Percentiles rank a stretch among this genome's conserved stretches.
Conservation (phyloP, 768 basidiomycete genomes). For the Mycena vulgaris region DNA sequence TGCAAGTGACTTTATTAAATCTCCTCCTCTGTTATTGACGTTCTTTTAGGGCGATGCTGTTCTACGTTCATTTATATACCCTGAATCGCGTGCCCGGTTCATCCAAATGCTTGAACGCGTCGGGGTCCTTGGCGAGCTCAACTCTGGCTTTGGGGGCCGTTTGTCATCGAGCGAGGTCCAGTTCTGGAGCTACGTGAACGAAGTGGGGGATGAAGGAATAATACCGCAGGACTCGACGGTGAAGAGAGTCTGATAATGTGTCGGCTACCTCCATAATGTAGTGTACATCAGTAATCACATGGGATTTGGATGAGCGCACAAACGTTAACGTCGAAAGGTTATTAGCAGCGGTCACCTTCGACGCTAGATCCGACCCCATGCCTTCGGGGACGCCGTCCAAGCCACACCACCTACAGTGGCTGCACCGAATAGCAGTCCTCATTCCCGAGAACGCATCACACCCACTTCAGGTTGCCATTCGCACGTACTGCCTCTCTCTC, state of each 20-base stretch:
- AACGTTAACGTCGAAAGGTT: too few species aligned
- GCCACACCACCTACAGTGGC: constrained; percentile 5
- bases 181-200: constrained; percentile 77
- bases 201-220: constrained; percentile 27
- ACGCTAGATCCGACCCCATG: background rate
- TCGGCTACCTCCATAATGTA: too few species aligned
- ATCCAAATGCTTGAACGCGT: constrained; percentile 67
- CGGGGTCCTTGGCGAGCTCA: constrained; percentile 58
- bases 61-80: constrained; percentile 75
- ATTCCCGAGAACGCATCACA: constrained; percentile 59
- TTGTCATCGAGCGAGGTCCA: constrained; percentile 62
- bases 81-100: constrained; percentile 81
- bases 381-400: background rate
- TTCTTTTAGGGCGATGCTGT: constrained; percentile 67
- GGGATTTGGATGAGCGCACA: too few species aligned
- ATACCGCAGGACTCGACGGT: constrained; percentile 11
- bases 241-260: background rate
- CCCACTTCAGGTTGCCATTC: constrained; percentile 70
- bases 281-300: constrained; percentile 24
- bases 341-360: background rate
- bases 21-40: constrained; percentile 27
- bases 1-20: constrained; percentile 58
- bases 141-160: constrained; percentile 38
- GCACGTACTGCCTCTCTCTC: constrained; percentile 78
- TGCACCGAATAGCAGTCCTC: constrained; percentile 39